phyloP scores from a whole-genome alignment of 169 alveolate genomes.

The Plasmodium sp. region DNA sequence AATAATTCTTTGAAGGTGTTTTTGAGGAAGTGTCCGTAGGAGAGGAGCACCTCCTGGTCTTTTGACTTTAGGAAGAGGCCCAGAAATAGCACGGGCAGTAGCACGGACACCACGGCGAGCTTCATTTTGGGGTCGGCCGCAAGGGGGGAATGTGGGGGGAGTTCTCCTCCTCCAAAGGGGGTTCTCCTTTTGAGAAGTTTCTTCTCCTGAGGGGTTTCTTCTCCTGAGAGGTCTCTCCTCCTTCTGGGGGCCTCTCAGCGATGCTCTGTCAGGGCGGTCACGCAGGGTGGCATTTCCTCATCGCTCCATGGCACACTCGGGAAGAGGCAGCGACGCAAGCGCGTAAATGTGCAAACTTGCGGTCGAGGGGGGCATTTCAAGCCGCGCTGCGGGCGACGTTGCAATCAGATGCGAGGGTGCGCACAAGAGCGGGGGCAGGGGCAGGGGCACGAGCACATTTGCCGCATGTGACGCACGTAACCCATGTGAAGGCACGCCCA shows the following conservation, averaged over 20 bases:
- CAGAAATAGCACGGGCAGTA: neutral
- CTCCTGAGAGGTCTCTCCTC: too few species aligned
- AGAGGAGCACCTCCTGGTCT: neutral
- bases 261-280: neutral
- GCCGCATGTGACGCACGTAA: neutral
- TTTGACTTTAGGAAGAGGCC: conserved; percentile 1
- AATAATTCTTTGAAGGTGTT: conserved; percentile 15
- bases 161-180: neutral
- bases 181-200: too few species aligned
- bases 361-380: too few species aligned
- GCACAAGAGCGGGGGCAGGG: too few species aligned
- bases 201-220: too few species aligned
- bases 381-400: too few species aligned
- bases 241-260: neutral
- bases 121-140: neutral
- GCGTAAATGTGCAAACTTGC: too few species aligned
- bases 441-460: neutral
- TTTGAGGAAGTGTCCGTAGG: neutral
- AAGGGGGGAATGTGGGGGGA: neutral
- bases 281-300: neutral
- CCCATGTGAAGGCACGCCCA: neutral
- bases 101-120: neutral
- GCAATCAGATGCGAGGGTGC: too few species aligned
- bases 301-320: neutral
- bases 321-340: too few species aligned